Evolutionary conservation across 2,329 filamentous ascomycete species (phyloP).

Genomic region (Juglanconis juglandina): DNA sequence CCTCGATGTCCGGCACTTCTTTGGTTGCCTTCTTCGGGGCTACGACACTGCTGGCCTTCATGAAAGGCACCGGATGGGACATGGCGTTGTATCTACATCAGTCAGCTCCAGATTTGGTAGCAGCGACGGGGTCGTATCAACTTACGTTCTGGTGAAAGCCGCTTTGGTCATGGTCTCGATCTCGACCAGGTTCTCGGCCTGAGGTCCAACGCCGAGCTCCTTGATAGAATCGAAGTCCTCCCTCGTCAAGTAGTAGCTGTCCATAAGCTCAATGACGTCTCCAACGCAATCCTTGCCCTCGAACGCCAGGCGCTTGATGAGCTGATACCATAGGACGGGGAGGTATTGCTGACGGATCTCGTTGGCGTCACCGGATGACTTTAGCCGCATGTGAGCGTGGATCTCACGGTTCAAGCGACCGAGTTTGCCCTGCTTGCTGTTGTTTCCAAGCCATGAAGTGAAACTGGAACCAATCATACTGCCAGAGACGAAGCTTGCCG

Average conservation of each 20-base stretch:
- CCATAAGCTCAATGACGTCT: slow-evolving; percentile 91
- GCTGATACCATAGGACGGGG: slow-evolving; percentile 78
- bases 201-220: slow-evolving; percentile 84
- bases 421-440: slow-evolving; percentile 79
- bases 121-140: slow-evolving; percentile 24
- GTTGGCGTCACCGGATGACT: slow-evolving; percentile 83
- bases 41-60: slow-evolving; percentile 79
- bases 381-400: slow-evolving; percentile 93
- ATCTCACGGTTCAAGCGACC: slow-evolving; percentile 85
- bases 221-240: slow-evolving; percentile 93
- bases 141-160: slow-evolving; percentile 83
- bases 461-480: slow-evolving; percentile 73
- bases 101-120: slow-evolving; percentile 5
- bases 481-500: slow-evolving; percentile 82
- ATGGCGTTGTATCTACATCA: slow-evolving; percentile 71
- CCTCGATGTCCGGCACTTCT: slow-evolving; percentile 89
- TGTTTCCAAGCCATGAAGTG: slow-evolving; percentile 90
- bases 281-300: slow-evolving; percentile 80
- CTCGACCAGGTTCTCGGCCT: slow-evolving; percentile 70
- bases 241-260: slow-evolving; percentile 89
- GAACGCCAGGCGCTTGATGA: slow-evolving; percentile 68
- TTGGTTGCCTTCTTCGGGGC: slow-evolving; percentile 68
- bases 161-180: slow-evolving; percentile 85
- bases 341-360: slow-evolving; percentile 94
- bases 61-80: slow-evolving; percentile 88